These are phyloP conservation scores for Pseudogymnoascus sp. DNA, from an alignment of 2,329 filamentous ascomycete genomes.

Conservation along the genomic window DNA sequence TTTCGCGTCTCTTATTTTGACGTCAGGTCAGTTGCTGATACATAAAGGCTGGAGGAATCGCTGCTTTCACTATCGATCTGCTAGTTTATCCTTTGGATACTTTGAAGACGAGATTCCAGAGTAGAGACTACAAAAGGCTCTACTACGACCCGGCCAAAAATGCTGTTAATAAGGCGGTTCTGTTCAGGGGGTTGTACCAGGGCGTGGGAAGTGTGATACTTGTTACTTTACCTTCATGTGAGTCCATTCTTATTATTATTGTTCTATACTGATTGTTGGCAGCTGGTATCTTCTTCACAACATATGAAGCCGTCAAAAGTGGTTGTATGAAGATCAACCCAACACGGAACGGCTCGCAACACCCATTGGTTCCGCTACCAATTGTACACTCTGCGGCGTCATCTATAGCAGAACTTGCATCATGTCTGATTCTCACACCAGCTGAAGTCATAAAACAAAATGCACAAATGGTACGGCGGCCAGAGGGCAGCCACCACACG, in stretches of 20 bases:
- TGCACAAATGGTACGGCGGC: slow-evolving; percentile 66
- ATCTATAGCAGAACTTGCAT: slow-evolving; percentile 70
- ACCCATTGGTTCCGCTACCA: slow-evolving; percentile 61
- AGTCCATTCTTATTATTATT: slow-evolving; percentile 14
- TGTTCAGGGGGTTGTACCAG: slow-evolving; percentile 75
- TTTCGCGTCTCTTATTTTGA: slow-evolving; percentile 9
- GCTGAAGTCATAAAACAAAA: slow-evolving; percentile 93
- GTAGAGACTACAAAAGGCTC: slow-evolving; percentile 62
- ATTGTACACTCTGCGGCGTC: slow-evolving; percentile 68
- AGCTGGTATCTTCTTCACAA: slow-evolving; percentile 85
- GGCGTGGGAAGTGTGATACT: slow-evolving; percentile 79
- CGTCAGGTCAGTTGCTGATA: slow-evolving; percentile 13
- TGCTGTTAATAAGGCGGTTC: slow-evolving; percentile 44
- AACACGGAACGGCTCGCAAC: slow-evolving; percentile 40
- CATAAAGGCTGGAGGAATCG: slow-evolving; percentile 68
- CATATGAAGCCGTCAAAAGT: slow-evolving; percentile 71
- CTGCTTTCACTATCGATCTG: slow-evolving; percentile 79
- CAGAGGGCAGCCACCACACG: slow-evolving; percentile 33
- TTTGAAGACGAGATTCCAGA: slow-evolving; percentile 79
- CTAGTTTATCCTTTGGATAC: slow-evolving; percentile 88
- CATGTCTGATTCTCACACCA: slow-evolving; percentile 78
- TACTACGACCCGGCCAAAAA: slow-evolving; percentile 54
- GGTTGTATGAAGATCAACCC: slow-evolving; percentile 48
- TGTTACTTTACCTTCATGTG: slow-evolving; percentile 81
- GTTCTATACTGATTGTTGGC: slow-evolving; percentile 17